Percentiles rank a stretch among this genome's conserved stretches.
These are phyloP conservation scores for Penicillium sclerotiorum DNA, from an alignment of 2,329 filamentous ascomycete species.

Conservation along the genomic window DNA sequence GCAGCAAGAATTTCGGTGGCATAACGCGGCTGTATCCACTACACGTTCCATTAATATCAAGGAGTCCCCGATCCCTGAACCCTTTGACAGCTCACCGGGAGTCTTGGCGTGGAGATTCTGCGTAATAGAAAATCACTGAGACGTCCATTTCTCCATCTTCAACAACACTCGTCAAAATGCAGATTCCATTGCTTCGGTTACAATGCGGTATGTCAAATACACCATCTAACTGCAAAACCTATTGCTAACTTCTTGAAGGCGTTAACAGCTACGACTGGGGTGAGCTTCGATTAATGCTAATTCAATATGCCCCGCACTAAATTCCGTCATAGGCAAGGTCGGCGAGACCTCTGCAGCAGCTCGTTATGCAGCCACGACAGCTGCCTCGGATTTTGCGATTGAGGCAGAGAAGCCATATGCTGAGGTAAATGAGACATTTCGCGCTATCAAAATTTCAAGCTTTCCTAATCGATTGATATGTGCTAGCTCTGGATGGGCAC, in stretches of 20 bases:
- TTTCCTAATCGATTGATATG: no score
- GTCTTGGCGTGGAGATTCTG: constrained; percentile 27
- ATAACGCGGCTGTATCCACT: not conserved
- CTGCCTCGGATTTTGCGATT: constrained; percentile 72
- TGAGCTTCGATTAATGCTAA: constrained; percentile 41
- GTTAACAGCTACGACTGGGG: constrained; percentile 99
- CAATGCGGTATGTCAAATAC: constrained; percentile 59
- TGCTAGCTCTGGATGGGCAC: constrained; percentile 99
- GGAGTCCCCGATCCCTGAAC: not conserved
- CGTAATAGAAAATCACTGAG: constrained; percentile 20
- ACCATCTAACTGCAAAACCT: no score
- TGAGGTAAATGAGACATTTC: constrained; percentile 60
- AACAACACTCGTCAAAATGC: constrained; percentile 53
- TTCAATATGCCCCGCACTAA: constrained; percentile 30
- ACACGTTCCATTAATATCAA: not conserved
- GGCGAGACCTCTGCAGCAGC: constrained; percentile 86
- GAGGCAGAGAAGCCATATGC: constrained; percentile 90
- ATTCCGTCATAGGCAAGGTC: constrained; percentile 68
- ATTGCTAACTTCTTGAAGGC: constrained; percentile 53
- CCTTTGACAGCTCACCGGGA: constrained; percentile 20
- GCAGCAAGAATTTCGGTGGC: not conserved
- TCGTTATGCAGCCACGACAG: constrained; percentile 83
- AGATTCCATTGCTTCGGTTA: constrained; percentile 81
- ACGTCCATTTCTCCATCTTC: constrained; percentile 15
- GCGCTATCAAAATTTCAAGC: not conserved